These are phyloP conservation scores for Tympanopsis confertula DNA, from an alignment of 2,329 filamentous ascomycete species.

Conservation along the genomic window DNA sequence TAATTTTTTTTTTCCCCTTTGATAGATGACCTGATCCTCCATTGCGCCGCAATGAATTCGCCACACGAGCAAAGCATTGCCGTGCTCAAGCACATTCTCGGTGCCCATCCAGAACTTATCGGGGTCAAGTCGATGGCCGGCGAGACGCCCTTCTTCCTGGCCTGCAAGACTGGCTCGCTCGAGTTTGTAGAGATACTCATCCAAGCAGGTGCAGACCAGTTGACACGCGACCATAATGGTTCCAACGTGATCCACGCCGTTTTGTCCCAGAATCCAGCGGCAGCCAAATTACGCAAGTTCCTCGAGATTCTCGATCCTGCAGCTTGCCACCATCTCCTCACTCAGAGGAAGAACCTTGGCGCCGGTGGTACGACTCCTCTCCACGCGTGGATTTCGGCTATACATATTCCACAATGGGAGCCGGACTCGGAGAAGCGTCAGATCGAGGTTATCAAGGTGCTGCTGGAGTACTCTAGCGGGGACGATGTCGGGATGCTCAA, in stretches of 20 bases:
- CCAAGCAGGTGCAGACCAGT: slow-evolving; percentile 58
- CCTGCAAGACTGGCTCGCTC: slow-evolving; percentile 42
- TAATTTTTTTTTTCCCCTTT: too few relatives aligned
- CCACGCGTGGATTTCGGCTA: slow-evolving; percentile 39
- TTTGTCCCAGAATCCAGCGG: slow-evolving; percentile 16
- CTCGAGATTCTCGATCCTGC: slow-evolving; percentile 45
- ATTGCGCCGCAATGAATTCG: slow-evolving; percentile 46
- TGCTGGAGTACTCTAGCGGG: slow-evolving; percentile 44
- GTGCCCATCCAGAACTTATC: slow-evolving; percentile 46
- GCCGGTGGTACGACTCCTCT: slow-evolving; percentile 51
- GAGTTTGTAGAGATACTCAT: slow-evolving; percentile 53
- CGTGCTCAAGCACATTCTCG: slow-evolving; percentile 55
- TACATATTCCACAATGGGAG: background rate
- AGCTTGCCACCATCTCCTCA: slow-evolving; percentile 43
- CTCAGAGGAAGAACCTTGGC: slow-evolving; percentile 39
- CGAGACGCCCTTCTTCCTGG: slow-evolving; percentile 58
- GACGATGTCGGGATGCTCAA: slow-evolving; percentile 46
- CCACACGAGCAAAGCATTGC: slow-evolving; percentile 27
- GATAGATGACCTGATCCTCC: slow-evolving; percentile 50
- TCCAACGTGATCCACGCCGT: slow-evolving; percentile 61
- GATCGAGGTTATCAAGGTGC: slow-evolving; percentile 28
- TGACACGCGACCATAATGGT: slow-evolving; percentile 43
- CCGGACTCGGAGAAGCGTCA: slow-evolving; percentile 14
- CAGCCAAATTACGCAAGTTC: slow-evolving; percentile 28
- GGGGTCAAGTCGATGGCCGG: slow-evolving; percentile 47